Evolutionary conservation across 2,329 filamentous ascomycete genomes (phyloP).

Genomic region (Graphilbum sp.): DNA sequence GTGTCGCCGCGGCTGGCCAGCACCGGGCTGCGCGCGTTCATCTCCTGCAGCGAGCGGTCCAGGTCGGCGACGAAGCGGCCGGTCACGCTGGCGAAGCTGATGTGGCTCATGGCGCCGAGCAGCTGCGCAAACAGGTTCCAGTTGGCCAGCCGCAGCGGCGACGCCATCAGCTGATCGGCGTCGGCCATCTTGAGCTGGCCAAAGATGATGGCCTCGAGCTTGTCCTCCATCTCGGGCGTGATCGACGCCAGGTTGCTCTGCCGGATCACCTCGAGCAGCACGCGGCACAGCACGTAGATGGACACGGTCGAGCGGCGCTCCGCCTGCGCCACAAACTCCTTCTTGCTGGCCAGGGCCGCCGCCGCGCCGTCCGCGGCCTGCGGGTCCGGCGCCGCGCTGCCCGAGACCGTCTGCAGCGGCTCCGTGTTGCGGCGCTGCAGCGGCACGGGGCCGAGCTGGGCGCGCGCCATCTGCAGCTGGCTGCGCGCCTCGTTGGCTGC

Average conservation of each 20-base stretch:
- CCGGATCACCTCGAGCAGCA: conserved; percentile 83
- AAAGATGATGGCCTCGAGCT: conserved; percentile 90
- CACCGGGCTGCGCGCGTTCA: conserved; percentile 50
- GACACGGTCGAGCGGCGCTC: conserved; percentile 88
- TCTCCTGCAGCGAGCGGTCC: conserved; percentile 59
- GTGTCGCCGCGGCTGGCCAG: conserved; percentile 39
- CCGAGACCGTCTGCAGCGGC: conserved; percentile 36
- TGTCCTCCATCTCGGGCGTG: conserved; percentile 81
- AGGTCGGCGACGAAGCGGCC: conserved; percentile 70
- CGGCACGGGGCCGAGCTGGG: conserved; percentile 23
- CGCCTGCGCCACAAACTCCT: conserved; percentile 60
- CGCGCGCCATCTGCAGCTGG: conserved; percentile 34
- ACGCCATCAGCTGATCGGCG: conserved; percentile 60
- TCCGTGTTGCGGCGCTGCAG: conserved; percentile 61
- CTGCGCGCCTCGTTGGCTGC: conserved; percentile 53
- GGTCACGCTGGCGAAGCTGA: conserved; percentile 75
- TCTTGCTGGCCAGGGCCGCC: conserved; percentile 30
- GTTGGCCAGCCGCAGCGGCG: conserved; percentile 76
- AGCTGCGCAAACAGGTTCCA: conserved; percentile 91
- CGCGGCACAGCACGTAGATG: conserved; percentile 87
- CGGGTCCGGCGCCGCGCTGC: not conserved
- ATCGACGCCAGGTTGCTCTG: conserved; percentile 74
- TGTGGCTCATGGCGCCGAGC: conserved; percentile 88
- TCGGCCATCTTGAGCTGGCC: conserved; percentile 85
- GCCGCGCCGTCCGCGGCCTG: conserved; percentile 13